Evolutionary conservation across 345 rosid species (phyloP).

Genomic region (Hibiscus syriacus): DNA sequence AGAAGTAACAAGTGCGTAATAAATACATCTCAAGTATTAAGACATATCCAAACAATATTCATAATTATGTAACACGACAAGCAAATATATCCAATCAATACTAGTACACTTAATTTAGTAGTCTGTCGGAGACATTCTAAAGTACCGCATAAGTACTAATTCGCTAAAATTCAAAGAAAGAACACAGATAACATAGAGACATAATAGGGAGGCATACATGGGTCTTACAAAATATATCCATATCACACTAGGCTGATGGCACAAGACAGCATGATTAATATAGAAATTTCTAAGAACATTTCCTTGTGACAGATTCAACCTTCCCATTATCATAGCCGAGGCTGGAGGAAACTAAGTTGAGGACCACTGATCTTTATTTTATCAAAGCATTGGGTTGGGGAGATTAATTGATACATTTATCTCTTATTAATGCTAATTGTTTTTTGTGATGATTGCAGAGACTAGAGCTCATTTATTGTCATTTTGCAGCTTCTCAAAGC

Average conservation of each 20-base stretch:
- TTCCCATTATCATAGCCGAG: neutral
- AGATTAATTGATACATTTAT: neutral
- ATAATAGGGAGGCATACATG: neutral
- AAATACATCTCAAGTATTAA: neutral
- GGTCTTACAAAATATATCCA: neutral
- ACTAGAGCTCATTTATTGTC: neutral
- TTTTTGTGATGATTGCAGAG: neutral
- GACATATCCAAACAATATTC: neutral
- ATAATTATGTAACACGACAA: neutral
- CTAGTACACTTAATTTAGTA: neutral
- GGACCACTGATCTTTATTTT: neutral
- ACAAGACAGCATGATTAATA: neutral
- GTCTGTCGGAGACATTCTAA: neutral
- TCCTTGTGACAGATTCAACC: neutral
- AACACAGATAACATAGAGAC: neutral
- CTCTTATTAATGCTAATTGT: neutral
- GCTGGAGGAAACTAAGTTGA: neutral
- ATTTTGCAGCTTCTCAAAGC: neutral
- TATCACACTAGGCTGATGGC: neutral
- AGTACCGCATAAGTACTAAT: neutral
- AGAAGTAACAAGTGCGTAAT: neutral
- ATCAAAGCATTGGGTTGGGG: neutral
- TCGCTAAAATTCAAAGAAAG: neutral
- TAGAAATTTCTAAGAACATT: neutral
- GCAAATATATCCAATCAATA: neutral